Conservation (phyloP, 2,329 filamentous ascomycete genomes). For the Epichloe bromicola region DNA sequence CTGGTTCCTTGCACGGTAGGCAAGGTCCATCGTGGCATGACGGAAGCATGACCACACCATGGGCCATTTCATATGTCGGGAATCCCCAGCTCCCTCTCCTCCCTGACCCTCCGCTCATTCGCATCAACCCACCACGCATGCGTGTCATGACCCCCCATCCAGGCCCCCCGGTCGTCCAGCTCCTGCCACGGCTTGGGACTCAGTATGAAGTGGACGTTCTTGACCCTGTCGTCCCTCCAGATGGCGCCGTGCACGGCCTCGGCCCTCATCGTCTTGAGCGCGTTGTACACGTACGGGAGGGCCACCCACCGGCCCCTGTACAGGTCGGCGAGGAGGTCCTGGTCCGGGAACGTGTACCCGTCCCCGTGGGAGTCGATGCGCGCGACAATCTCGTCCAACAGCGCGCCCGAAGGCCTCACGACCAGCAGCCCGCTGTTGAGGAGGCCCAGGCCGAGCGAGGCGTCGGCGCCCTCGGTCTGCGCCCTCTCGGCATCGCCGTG, state of each 20-base stretch:
- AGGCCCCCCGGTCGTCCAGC: constrained; percentile 29
- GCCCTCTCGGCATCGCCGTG: constrained; percentile 33
- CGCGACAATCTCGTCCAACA: constrained; percentile 37
- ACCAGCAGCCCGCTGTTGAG: constrained; percentile 44
- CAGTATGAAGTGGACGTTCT: constrained; percentile 50
- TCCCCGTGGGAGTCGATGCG: constrained; percentile 35
- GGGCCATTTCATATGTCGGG: neutral
- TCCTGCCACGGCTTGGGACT: constrained; percentile 50
- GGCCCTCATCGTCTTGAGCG: constrained; percentile 46
- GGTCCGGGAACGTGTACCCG: constrained; percentile 45
- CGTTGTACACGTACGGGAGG: constrained; percentile 49
- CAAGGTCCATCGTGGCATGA: too few relatives aligned
- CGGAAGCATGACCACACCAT: too few relatives aligned
- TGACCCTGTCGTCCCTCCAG: constrained; percentile 44
- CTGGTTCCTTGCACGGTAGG: too few relatives aligned
- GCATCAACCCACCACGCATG: constrained; percentile 44
- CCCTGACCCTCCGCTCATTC: constrained; percentile 30
- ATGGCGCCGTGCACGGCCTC: constrained; percentile 38
- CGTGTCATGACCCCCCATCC: constrained; percentile 31
- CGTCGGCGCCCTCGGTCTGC: constrained; percentile 31
- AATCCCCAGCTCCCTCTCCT: constrained; percentile 28
- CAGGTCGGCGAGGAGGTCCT: constrained; percentile 42
- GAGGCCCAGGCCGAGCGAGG: constrained; percentile 27
- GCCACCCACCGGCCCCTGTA: constrained; percentile 43
- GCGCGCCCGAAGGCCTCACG: constrained; percentile 33